Evolutionary conservation across 148 eudicot species (phyloP).

Genomic region (Dianthus caryophyllus): DNA sequence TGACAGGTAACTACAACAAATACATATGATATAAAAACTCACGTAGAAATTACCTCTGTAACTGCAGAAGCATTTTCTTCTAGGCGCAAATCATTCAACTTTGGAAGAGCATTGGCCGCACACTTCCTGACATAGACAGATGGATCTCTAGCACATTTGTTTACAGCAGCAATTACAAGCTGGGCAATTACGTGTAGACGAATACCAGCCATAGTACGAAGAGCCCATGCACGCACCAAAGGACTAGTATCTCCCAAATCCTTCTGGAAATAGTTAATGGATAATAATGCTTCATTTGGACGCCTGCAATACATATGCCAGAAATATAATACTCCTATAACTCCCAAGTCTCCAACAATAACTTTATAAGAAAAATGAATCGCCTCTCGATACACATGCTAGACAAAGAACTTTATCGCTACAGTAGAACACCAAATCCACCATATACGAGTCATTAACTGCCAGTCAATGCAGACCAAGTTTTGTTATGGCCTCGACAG

Average conservation of each 20-base stretch:
- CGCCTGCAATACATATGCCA: constrained; percentile 52
- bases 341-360: constrained; percentile 8
- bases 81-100: constrained; percentile 82
- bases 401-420: constrained; percentile 1
- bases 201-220: constrained; percentile 98
- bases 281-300: constrained; percentile 92
- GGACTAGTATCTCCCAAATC: constrained; percentile 94
- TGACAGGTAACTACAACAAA: not conserved
- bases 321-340: not conserved
- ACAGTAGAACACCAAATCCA: constrained; percentile 2
- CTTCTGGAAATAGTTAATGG: constrained; percentile 96
- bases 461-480: not conserved
- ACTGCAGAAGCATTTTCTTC: constrained; percentile 67
- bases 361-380: not conserved
- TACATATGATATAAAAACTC: constrained; percentile 4
- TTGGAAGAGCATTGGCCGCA: constrained; percentile 97
- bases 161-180: constrained; percentile 77
- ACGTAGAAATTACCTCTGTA: constrained; percentile 59
- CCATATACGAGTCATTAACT: not conserved
- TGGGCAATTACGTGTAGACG: constrained; percentile 87
- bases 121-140: constrained; percentile 94
- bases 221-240: constrained; percentile 99
- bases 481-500: not conserved
- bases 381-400: not conserved
- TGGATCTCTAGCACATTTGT: constrained; percentile 96